Conservation (phyloP, 1,139 yeast species). For the Candida tetrigidarum region DNA sequence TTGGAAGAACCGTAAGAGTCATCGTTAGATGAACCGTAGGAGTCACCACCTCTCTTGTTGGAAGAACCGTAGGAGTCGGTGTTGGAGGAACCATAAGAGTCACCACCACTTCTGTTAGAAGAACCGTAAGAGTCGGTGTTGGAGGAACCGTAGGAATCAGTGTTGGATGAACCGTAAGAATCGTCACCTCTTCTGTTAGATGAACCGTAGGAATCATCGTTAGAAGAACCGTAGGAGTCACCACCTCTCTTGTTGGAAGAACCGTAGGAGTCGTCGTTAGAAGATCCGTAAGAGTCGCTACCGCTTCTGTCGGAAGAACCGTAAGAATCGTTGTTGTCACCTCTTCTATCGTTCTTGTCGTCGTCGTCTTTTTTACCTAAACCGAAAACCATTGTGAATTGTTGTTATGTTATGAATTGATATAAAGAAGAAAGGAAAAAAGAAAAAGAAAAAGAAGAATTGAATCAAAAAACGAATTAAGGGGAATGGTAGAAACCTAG, state of each 20-base stretch:
- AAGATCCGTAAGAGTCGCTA: conserved; percentile 17
- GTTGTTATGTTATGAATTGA: neutral
- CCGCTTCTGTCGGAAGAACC: conserved; percentile 14
- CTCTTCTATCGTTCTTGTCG: conserved; percentile 10
- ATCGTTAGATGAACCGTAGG: conserved; percentile 23
- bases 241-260: conserved; percentile 18
- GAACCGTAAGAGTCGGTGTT: conserved; percentile 17
- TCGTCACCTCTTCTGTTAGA: conserved; percentile 21
- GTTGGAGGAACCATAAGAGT: conserved; percentile 19
- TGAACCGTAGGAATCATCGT: conserved; percentile 19
- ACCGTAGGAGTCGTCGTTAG: conserved; percentile 23
- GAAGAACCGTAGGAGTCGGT: conserved; percentile 26
- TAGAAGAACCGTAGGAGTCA: conserved; percentile 27
- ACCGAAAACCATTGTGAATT: conserved; percentile 31
- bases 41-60: conserved; percentile 18
- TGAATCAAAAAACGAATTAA: neutral
- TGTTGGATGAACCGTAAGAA: conserved; percentile 23
- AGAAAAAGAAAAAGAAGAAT: neutral
- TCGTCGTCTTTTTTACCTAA: conserved; percentile 26
- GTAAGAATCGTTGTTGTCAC: conserved; percentile 15
- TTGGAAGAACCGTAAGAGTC: conserved; percentile 23
- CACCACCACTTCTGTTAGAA: conserved; percentile 17
- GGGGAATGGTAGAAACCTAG: neutral
- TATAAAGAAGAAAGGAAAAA: neutral
- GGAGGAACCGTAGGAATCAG: conserved; percentile 22